A percentile compares a stretch with the other conserved stretches of the same genome.
Conservation (phyloP, 2,329 filamentous ascomycete genomes). For the Aspergillus cejpii region DNA sequence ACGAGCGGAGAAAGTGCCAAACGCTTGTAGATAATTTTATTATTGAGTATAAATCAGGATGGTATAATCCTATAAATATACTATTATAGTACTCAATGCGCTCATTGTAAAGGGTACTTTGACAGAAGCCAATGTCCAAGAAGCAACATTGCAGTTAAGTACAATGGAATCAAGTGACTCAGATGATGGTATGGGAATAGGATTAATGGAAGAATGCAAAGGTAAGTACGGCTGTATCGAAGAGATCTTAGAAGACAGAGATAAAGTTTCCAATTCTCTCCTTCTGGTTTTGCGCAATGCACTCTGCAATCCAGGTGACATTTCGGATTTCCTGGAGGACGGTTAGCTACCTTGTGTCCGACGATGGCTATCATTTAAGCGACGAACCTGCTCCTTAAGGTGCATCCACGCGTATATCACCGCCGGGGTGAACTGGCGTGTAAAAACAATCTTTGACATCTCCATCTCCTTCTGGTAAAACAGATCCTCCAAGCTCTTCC, state of each 20-base stretch:
- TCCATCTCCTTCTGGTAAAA: slow-evolving; percentile 99
- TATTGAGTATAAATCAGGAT: too few relatives aligned
- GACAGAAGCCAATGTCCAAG: too few relatives aligned
- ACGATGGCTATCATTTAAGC: not conserved
- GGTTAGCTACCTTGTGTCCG: slow-evolving; percentile 19
- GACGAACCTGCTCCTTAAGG: slow-evolving; percentile 83
- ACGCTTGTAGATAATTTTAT: too few relatives aligned
- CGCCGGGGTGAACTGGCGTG: slow-evolving; percentile 87
- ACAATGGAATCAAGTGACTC: too few relatives aligned
- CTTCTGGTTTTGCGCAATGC: slow-evolving; percentile 99
- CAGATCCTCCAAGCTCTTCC: slow-evolving; percentile 88
- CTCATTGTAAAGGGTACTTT: too few relatives aligned
- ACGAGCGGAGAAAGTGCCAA: too few relatives aligned
- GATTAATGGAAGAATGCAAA: slow-evolving; percentile 15
- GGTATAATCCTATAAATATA: too few relatives aligned
- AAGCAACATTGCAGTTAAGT: too few relatives aligned
- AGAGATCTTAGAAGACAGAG: slow-evolving; percentile 69
- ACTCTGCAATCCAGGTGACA: slow-evolving; percentile 99
- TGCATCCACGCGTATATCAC: slow-evolving; percentile 98
- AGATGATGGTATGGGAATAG: too few relatives aligned
- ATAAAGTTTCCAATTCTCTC: slow-evolving; percentile 98
- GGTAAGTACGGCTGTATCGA: slow-evolving; percentile 9
- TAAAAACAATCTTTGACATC: slow-evolving; percentile 90
- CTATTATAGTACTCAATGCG: too few relatives aligned
- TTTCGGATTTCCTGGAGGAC: slow-evolving; percentile 83